A percentile compares a stretch with the other conserved stretches of the same genome.
Conservation (phyloP, 1,284 basidiomycete genomes). For the Irpex rosettiformis region DNA sequence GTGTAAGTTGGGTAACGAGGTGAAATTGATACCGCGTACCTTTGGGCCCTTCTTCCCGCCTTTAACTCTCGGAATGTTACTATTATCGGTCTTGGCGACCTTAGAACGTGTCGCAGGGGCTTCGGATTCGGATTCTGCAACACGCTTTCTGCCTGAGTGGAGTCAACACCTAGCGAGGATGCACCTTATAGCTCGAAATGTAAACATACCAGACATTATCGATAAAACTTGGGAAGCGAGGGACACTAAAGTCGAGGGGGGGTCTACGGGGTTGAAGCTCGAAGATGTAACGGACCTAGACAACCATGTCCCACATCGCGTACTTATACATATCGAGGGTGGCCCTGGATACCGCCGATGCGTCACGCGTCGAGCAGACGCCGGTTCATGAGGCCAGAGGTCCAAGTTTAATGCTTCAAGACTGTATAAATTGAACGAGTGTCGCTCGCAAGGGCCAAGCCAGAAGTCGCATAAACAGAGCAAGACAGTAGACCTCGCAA, state of each 20-base stretch:
- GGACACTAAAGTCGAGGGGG: background rate
- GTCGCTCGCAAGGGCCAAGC: background rate
- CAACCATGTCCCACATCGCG: too few relatives aligned
- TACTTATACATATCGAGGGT: background rate
- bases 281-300: too few relatives aligned
- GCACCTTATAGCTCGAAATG: background rate
- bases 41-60: slow-evolving; percentile 39
- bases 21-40: slow-evolving; percentile 28
- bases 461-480: too few relatives aligned
- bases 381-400: background rate
- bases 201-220: slow-evolving; percentile 10
- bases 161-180: background rate
- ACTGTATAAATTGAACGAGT: background rate
- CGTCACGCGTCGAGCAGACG: slow-evolving; percentile 10
- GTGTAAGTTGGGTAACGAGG: background rate
- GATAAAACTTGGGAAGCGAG: background rate
- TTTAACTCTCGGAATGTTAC: slow-evolving; percentile 16
- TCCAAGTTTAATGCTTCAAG: too few relatives aligned
- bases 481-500: background rate
- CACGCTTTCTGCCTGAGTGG: slow-evolving; percentile 42
- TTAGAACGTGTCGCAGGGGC: slow-evolving; percentile 43
- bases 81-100: slow-evolving; percentile 40
- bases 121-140: slow-evolving; percentile 38
- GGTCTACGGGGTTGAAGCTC: too few relatives aligned
- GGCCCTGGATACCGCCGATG: slow-evolving; percentile 2